Evolutionary conservation across 495 filamentous ascomycete species (phyloP), one percentile per base, ranked within the genome.

Genomic region (Echria macrotheca): DNA sequence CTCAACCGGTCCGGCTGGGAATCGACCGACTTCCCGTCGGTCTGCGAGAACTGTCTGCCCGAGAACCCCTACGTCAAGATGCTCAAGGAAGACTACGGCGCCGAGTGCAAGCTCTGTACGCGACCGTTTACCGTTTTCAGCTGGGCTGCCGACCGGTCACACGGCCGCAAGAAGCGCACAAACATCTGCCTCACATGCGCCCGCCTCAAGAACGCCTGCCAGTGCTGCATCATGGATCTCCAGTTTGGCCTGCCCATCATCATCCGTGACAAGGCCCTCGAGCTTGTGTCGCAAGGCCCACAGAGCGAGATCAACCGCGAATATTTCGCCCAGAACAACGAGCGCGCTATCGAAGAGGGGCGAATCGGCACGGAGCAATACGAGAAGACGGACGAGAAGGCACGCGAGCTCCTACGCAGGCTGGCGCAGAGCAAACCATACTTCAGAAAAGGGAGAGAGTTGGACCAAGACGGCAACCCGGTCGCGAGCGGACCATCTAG

Each of bases 21-120:
- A 68, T 84, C 86, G 25, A 96, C 93, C 19, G 90, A 86, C 71
- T 85, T 85, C 63, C 82, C 80, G 25, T 81, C 79, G 4, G 76
- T 84, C 31, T 83, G 78, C 66, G 78, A 80, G 54, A 74, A 71
- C 63, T 98, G 94, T 64, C 82, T 98, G 4, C 91, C 93, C 28
- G 89, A 94, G 49, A 97, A 97, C 61, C 93, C 90, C 4, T 97
- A 95, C 66, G 93, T 98, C 35, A 91, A 96, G 66, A 96, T 98
- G 90, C 75, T 97, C 38, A 98, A 98, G 65, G 87, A 95, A 63
- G 91, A 97, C 64, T 78, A 89, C 53, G 93, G 90, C 54, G 85
- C 85, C 55, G 78, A 83, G 64, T 86, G 82, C 74, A 84, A 88
- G 70, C 75, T 87, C 56, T 98, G 93, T 67, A 96, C 94, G 19